These are phyloP conservation scores for Paramecium caudatum DNA, from an alignment of 73 alveolate species.

Conservation along the genomic window DNA sequence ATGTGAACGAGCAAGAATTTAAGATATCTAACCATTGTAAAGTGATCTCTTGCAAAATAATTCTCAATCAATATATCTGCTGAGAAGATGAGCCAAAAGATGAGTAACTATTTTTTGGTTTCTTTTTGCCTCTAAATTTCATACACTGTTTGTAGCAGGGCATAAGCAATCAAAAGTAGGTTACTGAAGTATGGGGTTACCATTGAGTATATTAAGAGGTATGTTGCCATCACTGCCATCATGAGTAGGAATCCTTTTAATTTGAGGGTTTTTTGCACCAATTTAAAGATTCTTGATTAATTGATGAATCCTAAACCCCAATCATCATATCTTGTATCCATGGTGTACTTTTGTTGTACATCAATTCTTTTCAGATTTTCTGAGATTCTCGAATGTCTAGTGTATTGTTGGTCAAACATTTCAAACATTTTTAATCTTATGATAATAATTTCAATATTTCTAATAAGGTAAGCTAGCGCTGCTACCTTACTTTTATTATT, in stretches of 20 bases:
- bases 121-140: constrained; percentile 32
- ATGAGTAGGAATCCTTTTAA: background rate
- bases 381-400: constrained; percentile 35
- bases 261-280: background rate
- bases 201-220: background rate
- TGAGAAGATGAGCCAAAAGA: constrained; percentile 31
- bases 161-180: background rate
- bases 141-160: background rate
- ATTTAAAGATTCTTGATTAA: background rate
- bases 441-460: background rate
- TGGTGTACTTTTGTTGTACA: constrained; percentile 8
- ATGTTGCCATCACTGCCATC: background rate
- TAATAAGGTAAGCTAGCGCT: too few relatives aligned
- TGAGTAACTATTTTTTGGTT: background rate
- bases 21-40: background rate
- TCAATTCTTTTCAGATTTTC: constrained; percentile 7
- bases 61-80: constrained; percentile 11
- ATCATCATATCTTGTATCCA: background rate
- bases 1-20: constrained; percentile 8
- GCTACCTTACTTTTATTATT: background rate
- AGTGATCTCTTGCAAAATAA: constrained; percentile 29
- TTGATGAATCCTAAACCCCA: background rate
- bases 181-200: background rate
- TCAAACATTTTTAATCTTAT: background rate
- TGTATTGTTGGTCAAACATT: constrained; percentile 9